phyloP scores from a whole-genome alignment of 2,329 filamentous ascomycete genomes.

The Aspergillus versicolor region DNA sequence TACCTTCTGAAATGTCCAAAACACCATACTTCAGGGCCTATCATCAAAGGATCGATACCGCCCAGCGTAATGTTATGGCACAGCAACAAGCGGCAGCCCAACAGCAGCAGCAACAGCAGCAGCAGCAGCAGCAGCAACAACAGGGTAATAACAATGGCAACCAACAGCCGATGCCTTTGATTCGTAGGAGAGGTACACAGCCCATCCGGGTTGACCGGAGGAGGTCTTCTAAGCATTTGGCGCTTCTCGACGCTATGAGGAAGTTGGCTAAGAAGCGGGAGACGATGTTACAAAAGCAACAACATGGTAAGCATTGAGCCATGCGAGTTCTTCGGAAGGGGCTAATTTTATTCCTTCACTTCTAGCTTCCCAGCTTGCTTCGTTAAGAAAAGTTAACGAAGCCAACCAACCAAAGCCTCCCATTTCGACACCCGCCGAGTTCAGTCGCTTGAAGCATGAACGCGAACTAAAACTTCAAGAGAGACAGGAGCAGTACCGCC shows the following conservation, averaged over 20 bases:
- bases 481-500: slow-evolving; percentile 59
- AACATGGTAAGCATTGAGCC: slow-evolving; percentile 57
- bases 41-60: slow-evolving; percentile 62
- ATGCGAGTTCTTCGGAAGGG: not conserved
- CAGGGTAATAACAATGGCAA: slow-evolving; percentile 25
- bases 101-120: slow-evolving; percentile 47
- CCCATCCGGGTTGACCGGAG: slow-evolving; percentile 84
- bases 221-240: slow-evolving; percentile 80
- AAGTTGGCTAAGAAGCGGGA: slow-evolving; percentile 95
- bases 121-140: slow-evolving; percentile 40
- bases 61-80: slow-evolving; percentile 58
- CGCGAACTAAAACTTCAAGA: slow-evolving; percentile 69
- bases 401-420: slow-evolving; percentile 57
- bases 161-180: slow-evolving; percentile 53
- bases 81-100: slow-evolving; percentile 57
- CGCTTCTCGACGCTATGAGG: slow-evolving; percentile 89
- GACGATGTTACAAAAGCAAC: slow-evolving; percentile 78
- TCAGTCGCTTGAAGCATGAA: slow-evolving; percentile 85
- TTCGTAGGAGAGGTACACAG: slow-evolving; percentile 68
- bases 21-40: slow-evolving; percentile 89
- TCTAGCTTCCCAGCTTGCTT: slow-evolving; percentile 67
- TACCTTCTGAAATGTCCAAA: slow-evolving; percentile 91
- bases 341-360: slow-evolving; percentile 9
- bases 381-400: slow-evolving; percentile 79
- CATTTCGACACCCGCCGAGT: slow-evolving; percentile 79